Base-by-base conservation (phyloP, 345 rosid species). In the Bretschneidera sinensis region DNA sequence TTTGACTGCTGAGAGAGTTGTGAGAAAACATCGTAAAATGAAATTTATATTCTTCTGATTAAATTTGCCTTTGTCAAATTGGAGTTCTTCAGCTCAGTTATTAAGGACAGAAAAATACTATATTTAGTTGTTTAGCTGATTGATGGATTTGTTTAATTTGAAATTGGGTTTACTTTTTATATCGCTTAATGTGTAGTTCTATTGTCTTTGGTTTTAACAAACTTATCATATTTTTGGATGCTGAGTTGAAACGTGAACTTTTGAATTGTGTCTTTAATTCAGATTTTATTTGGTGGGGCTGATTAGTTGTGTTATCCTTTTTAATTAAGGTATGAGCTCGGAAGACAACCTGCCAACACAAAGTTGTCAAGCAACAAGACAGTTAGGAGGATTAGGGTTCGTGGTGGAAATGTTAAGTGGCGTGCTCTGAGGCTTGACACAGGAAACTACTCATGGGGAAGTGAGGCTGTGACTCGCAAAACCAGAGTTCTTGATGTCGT, bases 391-490 rank as follows among this genome's bases (percentile, higher is more conserved):
- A 58, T 89, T 39, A 53, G 94, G 25, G 96, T 89, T 66, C 85
- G 92, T 45, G 96, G 94, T 18, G 96, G 96, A 0, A 89, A 86
- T 33, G 91, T 89, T 17, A 84, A 86, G 82, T 89, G 96, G 96
- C 85, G 96, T 55, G 94, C 96, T n/a, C 25, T 83, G 81, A 81
- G 96, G 53, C 88, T 88, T 0, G 96, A 88, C 62, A 86, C 92
- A 0, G 96, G 96, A 72, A 88, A 88, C 76, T 88, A 75, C 78
- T 84, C 92, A 0, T 88, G 92, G 96, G 96, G 96, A 50, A 88
- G 96, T 55, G 96, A 86, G 71, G 87, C 96, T 2, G 87, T 83
- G 52, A 84, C 96, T 55, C 82, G 94, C 33, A 89, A 89, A 79
- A 84, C 96, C 21, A 86, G 94, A 48, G 71, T 89, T 55, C 88